Evolutionary conservation across 2,329 filamentous ascomycete species (phyloP), one percentile per base, ranked within the genome.

Genomic region (Monosporascus sp.): DNA sequence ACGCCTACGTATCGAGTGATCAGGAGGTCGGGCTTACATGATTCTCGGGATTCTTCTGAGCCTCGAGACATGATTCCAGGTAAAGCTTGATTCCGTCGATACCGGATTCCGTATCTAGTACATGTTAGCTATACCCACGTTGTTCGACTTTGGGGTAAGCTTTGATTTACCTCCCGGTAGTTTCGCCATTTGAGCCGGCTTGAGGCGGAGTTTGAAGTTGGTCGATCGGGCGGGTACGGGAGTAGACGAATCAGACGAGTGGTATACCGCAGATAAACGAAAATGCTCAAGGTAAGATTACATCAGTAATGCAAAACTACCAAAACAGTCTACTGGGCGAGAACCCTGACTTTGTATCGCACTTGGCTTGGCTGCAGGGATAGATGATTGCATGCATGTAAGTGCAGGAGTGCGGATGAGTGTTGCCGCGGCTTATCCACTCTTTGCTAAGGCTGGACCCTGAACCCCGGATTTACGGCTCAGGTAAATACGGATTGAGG

Each of bases 41-140:
- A 3, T 56, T 52, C 25, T 56, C 22, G 14, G 56, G 48, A 38
- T 55, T 47, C 46, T 54, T 49, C 20, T 46, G 53, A 22, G 15
- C 9, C 6, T 56, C 53, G 3, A 37, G 9, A 6, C 50, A 52
- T 18, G n/a, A 49, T 38, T 52, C 50, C 2, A 61, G 31, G 37
- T 51, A 55, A 22, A 48, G 39, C 14, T 60, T 50, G 48, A 61
- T 24, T 35, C 48, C 53, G 37, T 52, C 35, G 14, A 53, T 47
- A 2, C 50, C 51, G 11, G 56, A 43, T 7, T 52, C 25, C 3
- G 47, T 9, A 7, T 22, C 47, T 20, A 14, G 38, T 41, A 41
- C 8, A 41, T 9, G 9, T n/a, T 18, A 41, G 38, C 17, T 41
- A 18, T n/a, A 18, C 17, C 38, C 38, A 41, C 5, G 9, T 43